Base-by-base conservation (phyloP, 305 asterid genomes). In the Plantago lanceolata region DNA sequence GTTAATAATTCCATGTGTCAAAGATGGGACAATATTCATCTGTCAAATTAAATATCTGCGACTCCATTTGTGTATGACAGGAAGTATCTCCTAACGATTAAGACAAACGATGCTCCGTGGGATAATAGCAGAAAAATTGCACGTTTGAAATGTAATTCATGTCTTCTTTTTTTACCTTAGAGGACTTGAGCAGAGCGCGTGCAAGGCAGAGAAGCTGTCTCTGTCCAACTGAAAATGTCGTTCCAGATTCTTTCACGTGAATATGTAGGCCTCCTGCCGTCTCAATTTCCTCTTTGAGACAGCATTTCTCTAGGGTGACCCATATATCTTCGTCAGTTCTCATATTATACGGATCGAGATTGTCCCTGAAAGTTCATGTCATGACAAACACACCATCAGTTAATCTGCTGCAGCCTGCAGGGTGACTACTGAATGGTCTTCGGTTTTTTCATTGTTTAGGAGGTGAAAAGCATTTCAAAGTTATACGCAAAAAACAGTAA, bases 181-280 rank as follows among this genome's bases (percentile, higher is more conserved):
- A 79, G 71, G 94, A 76, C 76, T 85, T 92, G 63, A 92, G 93
- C 66, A 87, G 90, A 13, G 95, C 89, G 0, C 98, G 96, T 44
- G 95, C 96, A 58, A 92, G 96, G 80, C 98, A 92, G n/a, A 92
- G 81, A 62, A 92, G 96, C 76, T 92, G 98, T 19, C 84, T 80
- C 68, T 92, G 98, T 75, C 98, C 98, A 15, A 89, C 97, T 43
- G 97, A 89, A 69, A 92, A 89, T 35, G 93, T 76, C 18, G 84
- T 55, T 59, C 98, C 98, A 0, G 86, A 79, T 64, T 86, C 98
- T 75, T 81, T 89, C 48, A 92, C 88, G 43, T 75, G 88, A 53
- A 78, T 66, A 67, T 81, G 86, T 61, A 92, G 79, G 54, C 98
- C 98, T 68, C 98, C 97, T 28, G 79, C 80, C 24, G 89, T 88